phyloP scores from a whole-genome alignment of 805 yeast genomes.

The Teunomyces tritomae region DNA sequence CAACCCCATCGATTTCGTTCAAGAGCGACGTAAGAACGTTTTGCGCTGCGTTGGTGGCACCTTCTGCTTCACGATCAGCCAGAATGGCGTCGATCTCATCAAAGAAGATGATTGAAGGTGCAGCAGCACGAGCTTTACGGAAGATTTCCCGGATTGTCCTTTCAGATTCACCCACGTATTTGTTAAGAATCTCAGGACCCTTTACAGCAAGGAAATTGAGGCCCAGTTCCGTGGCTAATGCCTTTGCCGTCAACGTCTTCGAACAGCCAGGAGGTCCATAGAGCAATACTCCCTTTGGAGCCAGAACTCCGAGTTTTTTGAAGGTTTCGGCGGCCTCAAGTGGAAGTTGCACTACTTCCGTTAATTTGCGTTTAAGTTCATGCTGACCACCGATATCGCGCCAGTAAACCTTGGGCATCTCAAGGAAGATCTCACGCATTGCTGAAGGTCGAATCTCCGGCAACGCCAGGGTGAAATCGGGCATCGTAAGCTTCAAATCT shows the following conservation, averaged over 20 bases:
- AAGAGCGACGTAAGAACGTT: conserved; percentile 87
- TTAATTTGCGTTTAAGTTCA: conserved; percentile 71
- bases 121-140: conserved; percentile 89
- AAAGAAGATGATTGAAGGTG: conserved; percentile 91
- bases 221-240: conserved; percentile 93
- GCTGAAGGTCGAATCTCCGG: conserved; percentile 90
- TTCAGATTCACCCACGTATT: conserved; percentile 95
- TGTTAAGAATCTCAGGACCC: conserved; percentile 94
- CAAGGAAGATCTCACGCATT: conserved; percentile 92
- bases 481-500: conserved; percentile 45
- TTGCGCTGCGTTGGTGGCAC: conserved; percentile 66
- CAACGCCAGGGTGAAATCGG: conserved; percentile 70
- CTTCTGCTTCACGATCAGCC: conserved; percentile 60
- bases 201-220: conserved; percentile 90
- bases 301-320: conserved; percentile 69
- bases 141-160: conserved; percentile 90
- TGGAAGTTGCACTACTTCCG: conserved; percentile 91
- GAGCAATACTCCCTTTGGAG: conserved; percentile 89
- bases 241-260: conserved; percentile 91
- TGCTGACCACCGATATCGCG: conserved; percentile 95
- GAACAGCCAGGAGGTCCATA: conserved; percentile 99
- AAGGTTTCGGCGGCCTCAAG: conserved; percentile 79
- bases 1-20: conserved; percentile 97
- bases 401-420: conserved; percentile 94
- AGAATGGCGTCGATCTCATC: conserved; percentile 97